Evolutionary conservation across 2,329 filamentous ascomycete genomes (phyloP).

Genomic region (Sclerotinia glacialis): DNA sequence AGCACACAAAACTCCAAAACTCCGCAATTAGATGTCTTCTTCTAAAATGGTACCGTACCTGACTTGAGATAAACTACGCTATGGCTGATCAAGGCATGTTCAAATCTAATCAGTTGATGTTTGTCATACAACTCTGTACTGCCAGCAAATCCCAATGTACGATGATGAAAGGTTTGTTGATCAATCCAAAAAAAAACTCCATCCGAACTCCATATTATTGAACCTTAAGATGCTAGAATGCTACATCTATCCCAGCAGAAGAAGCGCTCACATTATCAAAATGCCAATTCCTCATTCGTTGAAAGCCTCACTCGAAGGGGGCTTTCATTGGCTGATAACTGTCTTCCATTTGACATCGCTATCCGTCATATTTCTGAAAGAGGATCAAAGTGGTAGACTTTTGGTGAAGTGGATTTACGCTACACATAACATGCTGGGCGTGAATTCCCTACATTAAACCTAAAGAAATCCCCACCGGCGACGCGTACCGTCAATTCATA

Average conservation of each 20-base stretch:
- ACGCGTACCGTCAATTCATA: neutral
- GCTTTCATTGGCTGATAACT: too few species aligned
- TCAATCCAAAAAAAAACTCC: neutral
- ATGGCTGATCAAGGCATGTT: neutral
- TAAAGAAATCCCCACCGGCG: neutral
- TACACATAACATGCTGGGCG: neutral
- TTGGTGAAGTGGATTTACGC: neutral
- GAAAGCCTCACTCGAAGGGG: conserved; percentile 2
- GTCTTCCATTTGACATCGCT: neutral
- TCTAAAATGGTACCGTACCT: neutral
- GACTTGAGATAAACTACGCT: neutral
- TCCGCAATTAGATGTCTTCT: neutral
- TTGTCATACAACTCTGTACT: conserved; percentile 6
- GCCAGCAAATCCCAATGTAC: conserved; percentile 12
- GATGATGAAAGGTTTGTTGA: conserved; percentile 14
- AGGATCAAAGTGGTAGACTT: neutral
- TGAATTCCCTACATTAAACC: neutral
- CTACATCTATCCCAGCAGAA: neutral
- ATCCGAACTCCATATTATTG: neutral
- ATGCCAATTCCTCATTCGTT: neutral
- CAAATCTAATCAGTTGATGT: conserved; percentile 15
- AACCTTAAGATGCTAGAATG: neutral
- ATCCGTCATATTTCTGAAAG: conserved; percentile 1
- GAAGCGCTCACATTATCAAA: neutral
- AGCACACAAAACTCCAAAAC: neutral